Conservation (phyloP, 2,329 filamentous ascomycete genomes). For the Hirsutella minnesotensis region DNA sequence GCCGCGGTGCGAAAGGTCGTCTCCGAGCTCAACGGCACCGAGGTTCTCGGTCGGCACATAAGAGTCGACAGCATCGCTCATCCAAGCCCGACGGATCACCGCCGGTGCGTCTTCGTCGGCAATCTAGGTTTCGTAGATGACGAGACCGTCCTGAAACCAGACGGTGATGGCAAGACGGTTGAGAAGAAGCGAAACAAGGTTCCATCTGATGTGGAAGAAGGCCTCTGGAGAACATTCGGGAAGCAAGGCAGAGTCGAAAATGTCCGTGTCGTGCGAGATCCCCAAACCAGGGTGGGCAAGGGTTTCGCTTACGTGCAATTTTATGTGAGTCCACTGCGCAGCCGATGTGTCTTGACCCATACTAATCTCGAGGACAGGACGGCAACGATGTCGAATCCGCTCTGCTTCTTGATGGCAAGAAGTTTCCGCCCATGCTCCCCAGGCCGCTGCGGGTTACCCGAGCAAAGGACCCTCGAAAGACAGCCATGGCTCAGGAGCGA, state of each 20-base stretch:
- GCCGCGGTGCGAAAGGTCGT: slow-evolving; percentile 67
- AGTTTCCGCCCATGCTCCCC: slow-evolving; percentile 88
- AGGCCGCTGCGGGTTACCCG: slow-evolving; percentile 75
- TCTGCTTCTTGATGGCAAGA: slow-evolving; percentile 77
- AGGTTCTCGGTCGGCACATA: slow-evolving; percentile 77
- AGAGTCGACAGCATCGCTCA: slow-evolving; percentile 86
- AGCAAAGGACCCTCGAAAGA: slow-evolving; percentile 63
- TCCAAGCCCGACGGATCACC: slow-evolving; percentile 69
- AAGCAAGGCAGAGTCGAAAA: slow-evolving; percentile 75
- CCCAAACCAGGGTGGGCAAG: slow-evolving; percentile 86
- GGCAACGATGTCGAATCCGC: slow-evolving; percentile 84
- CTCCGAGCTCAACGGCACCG: slow-evolving; percentile 67
- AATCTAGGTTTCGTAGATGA: slow-evolving; percentile 95
- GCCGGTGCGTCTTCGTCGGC: slow-evolving; percentile 88
- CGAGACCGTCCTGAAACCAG: slow-evolving; percentile 58
- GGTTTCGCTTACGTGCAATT: slow-evolving; percentile 98
- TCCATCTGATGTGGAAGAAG: slow-evolving; percentile 83
- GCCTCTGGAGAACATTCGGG: slow-evolving; percentile 72
- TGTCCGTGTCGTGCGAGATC: slow-evolving; percentile 82
- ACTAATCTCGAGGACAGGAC: slow-evolving; percentile 35
- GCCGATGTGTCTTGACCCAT: not conserved
- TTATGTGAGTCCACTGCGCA: slow-evolving; percentile 41
- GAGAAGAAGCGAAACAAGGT: slow-evolving; percentile 63
- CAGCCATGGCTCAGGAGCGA: slow-evolving; percentile 31
- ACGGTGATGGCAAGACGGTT: slow-evolving; percentile 52